Percentiles rank a stretch among this genome's conserved stretches.
phyloP scores from a whole-genome alignment of 208 protist genomes.

The Trypanosoma mega region DNA sequence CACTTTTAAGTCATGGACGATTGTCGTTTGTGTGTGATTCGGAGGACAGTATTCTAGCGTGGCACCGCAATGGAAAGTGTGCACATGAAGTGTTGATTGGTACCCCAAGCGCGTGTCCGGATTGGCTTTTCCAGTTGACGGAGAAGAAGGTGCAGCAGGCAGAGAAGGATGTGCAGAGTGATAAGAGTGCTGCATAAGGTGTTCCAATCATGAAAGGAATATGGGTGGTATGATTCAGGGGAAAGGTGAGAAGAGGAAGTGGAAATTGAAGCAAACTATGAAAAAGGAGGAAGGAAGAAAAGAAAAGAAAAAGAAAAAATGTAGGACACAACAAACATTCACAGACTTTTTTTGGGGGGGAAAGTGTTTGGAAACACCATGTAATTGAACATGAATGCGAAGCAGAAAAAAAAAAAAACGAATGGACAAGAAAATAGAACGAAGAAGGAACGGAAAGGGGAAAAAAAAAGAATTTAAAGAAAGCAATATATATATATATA shows the following conservation, averaged over 20 bases:
- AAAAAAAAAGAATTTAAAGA: neutral
- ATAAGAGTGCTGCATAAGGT: no score
- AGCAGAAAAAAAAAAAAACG: no score
- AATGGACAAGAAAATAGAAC: no score
- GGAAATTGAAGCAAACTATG: no score
- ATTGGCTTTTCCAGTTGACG: slow-evolving; percentile 41
- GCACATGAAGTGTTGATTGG: slow-evolving; percentile 70
- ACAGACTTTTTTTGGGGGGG: neutral
- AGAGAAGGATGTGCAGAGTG: slow-evolving; percentile 2
- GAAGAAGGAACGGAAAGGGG: no score
- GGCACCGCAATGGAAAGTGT: slow-evolving; percentile 68
- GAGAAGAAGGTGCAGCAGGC: slow-evolving; percentile 18
- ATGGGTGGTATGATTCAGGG: no score
- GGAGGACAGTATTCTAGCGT: slow-evolving; percentile 48
- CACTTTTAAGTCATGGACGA: slow-evolving; percentile 4
- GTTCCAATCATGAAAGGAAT: no score
- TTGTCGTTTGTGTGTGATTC: slow-evolving; percentile 46
- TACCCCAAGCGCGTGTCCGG: slow-evolving; percentile 70
- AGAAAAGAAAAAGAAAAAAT: slow-evolving; percentile 11
- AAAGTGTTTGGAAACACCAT: no score
- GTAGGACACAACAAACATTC: neutral
- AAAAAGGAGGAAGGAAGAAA: no score
- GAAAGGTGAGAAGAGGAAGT: no score
- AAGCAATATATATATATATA: neutral
- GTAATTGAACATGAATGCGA: no score